Conservation (phyloP, 1,284 basidiomycete genomes). For the Ganoderma lingzhi region DNA sequence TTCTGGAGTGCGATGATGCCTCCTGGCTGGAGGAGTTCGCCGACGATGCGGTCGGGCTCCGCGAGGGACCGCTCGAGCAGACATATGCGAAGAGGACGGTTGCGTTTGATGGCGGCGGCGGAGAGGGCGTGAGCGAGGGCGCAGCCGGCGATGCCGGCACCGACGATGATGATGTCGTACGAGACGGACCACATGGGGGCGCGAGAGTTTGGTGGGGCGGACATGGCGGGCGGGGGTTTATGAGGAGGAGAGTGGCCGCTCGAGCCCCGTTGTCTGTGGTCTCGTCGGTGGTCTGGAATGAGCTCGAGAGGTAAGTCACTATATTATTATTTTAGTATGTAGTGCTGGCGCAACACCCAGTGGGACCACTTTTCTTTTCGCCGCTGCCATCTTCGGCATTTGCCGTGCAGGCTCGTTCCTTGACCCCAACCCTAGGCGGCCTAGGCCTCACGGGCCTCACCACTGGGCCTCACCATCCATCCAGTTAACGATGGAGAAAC, state of each 20-base stretch:
- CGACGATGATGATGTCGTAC: conserved; percentile 88
- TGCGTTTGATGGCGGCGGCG: conserved; percentile 49
- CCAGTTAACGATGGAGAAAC: no score
- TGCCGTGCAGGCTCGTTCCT: neutral
- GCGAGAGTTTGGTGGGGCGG: conserved; percentile 7
- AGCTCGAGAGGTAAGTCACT: neutral
- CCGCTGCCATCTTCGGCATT: neutral
- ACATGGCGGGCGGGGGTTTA: conserved; percentile 14
- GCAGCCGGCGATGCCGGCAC: conserved; percentile 88
- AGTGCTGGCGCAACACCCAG: neutral
- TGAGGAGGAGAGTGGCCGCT: conserved; percentile 25
- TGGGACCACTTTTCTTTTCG: conserved; percentile 8
- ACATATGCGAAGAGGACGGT: conserved; percentile 76
- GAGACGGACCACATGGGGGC: conserved; percentile 31
- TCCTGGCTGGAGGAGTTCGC: conserved; percentile 96
- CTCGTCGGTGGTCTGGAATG: conserved; percentile 33
- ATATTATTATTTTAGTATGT: no score
- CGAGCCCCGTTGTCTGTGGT: conserved; percentile 27
- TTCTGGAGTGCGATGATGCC: conserved; percentile 82
- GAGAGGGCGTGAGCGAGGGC: conserved; percentile 79
- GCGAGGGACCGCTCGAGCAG: conserved; percentile 89
- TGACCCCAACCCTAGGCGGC: no score
- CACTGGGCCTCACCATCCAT: no score
- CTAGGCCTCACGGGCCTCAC: no score
- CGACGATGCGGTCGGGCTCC: conserved; percentile 96